Evolutionary conservation across 768 basidiomycete genomes (phyloP).

Genomic region (Boletus subcaerulescens): DNA sequence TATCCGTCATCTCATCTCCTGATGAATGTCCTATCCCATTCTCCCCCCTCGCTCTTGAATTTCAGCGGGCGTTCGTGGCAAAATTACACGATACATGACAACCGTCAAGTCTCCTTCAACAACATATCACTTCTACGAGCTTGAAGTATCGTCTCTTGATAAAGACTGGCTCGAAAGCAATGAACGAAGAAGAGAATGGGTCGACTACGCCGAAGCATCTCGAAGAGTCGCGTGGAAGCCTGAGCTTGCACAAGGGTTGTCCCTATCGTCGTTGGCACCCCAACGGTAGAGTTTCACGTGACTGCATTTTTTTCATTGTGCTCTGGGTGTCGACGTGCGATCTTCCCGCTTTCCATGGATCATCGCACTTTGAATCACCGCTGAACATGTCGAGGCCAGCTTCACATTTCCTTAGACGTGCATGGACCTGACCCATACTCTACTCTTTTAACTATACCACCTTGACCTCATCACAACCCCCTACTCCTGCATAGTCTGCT

Average conservation of each 20-base stretch:
- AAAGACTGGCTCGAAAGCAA: conserved; percentile 77
- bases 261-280: conserved; percentile 67
- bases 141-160: conserved; percentile 76
- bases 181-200: conserved; percentile 84
- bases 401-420: conserved; percentile 20
- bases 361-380: conserved; percentile 9
- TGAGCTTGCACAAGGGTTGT: conserved; percentile 77
- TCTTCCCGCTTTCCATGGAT: conserved; percentile 7
- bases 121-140: conserved; percentile 88
- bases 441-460: conserved; percentile 32
- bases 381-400: conserved; percentile 16
- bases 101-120: conserved; percentile 77
- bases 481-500: conserved; percentile 31
- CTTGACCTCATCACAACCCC: conserved; percentile 13
- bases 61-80: conserved; percentile 84
- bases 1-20: conserved; percentile 71
- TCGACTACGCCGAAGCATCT: conserved; percentile 80
- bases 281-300: conserved; percentile 38
- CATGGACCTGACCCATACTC: conserved; percentile 25
- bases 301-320: conserved; percentile 1
- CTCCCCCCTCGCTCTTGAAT: conserved; percentile 29
- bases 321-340: conserved; percentile 12
- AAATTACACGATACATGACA: conserved; percentile 79
- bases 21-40: conserved; percentile 50
- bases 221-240: conserved; percentile 76